phyloP scores from a whole-genome alignment of 176 grass and related monocot genomes.

The Microstegium vimineum region DNA sequence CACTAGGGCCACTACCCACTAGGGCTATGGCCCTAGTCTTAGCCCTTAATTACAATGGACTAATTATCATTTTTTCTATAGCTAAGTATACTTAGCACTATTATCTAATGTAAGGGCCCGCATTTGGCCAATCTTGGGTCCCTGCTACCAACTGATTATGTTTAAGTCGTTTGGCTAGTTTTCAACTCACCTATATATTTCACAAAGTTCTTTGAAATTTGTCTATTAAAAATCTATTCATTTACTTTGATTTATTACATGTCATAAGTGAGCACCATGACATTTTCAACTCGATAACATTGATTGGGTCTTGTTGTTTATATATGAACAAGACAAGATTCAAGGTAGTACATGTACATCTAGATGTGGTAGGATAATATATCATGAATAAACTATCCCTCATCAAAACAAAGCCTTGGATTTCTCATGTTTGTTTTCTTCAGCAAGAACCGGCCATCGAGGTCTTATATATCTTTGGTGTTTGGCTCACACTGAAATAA shows the following conservation, averaged over 20 bases:
- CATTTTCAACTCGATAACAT: constrained; percentile 18
- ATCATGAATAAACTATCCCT: constrained; percentile 23
- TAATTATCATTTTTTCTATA: too few relatives aligned
- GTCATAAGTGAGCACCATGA: not conserved
- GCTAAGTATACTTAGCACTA: too few relatives aligned
- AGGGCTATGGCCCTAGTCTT: too few relatives aligned
- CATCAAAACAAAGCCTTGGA: not conserved
- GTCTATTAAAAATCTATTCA: not conserved
- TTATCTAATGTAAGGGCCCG: too few relatives aligned
- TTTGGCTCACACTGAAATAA: constrained; percentile 1
- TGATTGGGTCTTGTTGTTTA: not conserved
- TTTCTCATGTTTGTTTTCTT: constrained; percentile 1
- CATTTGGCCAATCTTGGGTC: too few relatives aligned
- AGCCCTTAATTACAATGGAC: too few relatives aligned
- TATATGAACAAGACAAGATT: not conserved
- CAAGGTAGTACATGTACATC: not conserved
- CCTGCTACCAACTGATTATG: not conserved
- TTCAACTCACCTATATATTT: not conserved
- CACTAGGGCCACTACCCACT: too few relatives aligned
- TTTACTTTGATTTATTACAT: not conserved
- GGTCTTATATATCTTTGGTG: not conserved
- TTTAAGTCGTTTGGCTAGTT: not conserved
- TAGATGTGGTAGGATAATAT: constrained; percentile 4
- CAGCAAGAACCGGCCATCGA: not conserved
- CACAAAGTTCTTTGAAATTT: not conserved